phyloP scores from a whole-genome alignment of 805 yeast species.

The Sugiyamaella lignohabitans region DNA sequence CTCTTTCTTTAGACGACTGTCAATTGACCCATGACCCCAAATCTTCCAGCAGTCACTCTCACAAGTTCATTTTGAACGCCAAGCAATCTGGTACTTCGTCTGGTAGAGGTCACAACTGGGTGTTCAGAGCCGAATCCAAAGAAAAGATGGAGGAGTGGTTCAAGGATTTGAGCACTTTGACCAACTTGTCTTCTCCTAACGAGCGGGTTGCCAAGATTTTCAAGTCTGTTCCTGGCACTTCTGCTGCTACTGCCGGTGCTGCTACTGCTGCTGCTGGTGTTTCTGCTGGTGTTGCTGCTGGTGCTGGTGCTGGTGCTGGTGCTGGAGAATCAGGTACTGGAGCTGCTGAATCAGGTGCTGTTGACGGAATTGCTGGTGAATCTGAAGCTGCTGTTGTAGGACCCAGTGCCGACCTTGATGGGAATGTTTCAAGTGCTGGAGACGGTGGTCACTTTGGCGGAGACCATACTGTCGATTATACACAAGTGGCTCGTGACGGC shows the following conservation, averaged over 20 bases:
- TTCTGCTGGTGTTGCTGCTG: conserved; percentile 3
- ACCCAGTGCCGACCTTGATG: conserved; percentile 5
- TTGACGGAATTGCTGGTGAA: conserved; percentile 10
- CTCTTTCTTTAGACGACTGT: conserved; percentile 72
- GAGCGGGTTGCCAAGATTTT: conserved; percentile 17
- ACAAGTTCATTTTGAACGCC: conserved; percentile 71
- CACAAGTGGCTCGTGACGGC: too few relatives aligned
- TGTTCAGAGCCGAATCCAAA: conserved; percentile 84
- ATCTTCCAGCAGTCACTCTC: conserved; percentile 32
- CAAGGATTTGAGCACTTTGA: conserved; percentile 63
- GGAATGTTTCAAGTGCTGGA: background rate
- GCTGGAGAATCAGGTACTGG: conserved; percentile 1
- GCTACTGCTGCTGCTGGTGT: conserved; percentile 4
- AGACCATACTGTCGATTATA: too few relatives aligned
- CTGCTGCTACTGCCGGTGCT: conserved; percentile 2
- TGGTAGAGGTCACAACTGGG: conserved; percentile 76
- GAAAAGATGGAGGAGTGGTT: conserved; percentile 81
- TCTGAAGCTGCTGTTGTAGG: conserved; percentile 5
- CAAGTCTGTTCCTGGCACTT: background rate
- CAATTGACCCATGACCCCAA: conserved; percentile 76
- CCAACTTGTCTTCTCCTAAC: conserved; percentile 54
- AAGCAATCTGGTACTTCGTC: conserved; percentile 57
- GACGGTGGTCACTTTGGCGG: too few relatives aligned
- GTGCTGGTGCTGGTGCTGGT: conserved; percentile 6
- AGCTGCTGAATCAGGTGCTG: conserved; percentile 3